Base-by-base conservation (phyloP, 2,329 filamentous ascomycete species). In the Fusarium subglutinans region DNA sequence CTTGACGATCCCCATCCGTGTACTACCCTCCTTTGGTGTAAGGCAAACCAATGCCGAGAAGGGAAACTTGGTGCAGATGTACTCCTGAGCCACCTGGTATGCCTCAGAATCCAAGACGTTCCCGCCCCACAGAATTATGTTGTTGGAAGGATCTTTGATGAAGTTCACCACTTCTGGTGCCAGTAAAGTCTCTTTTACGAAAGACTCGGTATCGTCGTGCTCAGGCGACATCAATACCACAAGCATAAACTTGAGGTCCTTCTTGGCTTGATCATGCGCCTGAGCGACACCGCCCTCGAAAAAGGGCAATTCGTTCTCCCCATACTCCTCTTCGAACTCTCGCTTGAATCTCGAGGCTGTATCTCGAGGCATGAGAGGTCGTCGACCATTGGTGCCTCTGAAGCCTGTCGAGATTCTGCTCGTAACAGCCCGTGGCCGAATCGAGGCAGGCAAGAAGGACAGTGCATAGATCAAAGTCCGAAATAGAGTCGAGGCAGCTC, bases 281-380 rank as follows among this genome's bases (percentile, higher is more conserved):
- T 97, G 93, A 10, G 97, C 95, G 80, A 98, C 96, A 9, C 96
- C 95, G 58, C 93, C 93, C 79, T 98, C 95, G 75, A 92, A 91
- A 81, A 97, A 98, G 0, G 93, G 91, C 9, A 98, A 83, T 9
- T 86, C 86, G 55, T 91, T 89, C 24, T 87, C 84, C 1, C 94
- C 95, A 79, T 98, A 96, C 78, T 97, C 94, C 83, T 99, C 96
- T 78, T 98, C 95, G 75, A 99, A 98, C 77, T 98, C 95, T 14
- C 96, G 90, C 79, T 94, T 93, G 81, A 98, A 97, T 38, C 96
- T 88, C 33, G 93, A 92, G 0, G 96, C 95, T 2, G 94, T 96
- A 79, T 99, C 96, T 64, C 93, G 90, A 3, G 96, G 95, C 79
- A 93, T 93, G 50, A 98, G 85, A 76, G 94, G 90, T 75, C 94